Conservation (phyloP, 2,329 filamentous ascomycete species). For the Hymenoscyphus infarciens region DNA sequence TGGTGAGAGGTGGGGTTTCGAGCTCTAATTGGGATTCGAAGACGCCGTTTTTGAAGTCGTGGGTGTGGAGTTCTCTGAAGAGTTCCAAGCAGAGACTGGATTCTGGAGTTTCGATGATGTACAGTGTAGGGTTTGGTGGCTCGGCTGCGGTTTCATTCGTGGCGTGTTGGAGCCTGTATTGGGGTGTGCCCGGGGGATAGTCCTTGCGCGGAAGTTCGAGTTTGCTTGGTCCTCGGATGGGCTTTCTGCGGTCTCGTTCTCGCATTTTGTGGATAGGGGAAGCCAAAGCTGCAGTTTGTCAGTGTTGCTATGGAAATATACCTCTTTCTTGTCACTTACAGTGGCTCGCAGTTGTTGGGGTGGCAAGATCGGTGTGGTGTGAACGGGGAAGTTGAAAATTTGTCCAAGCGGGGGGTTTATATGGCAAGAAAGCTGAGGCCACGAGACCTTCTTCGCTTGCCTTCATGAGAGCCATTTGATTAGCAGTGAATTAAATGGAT, state of each 20-base stretch:
- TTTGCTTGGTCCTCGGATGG: background rate
- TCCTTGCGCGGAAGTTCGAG: background rate
- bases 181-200: background rate
- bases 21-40: background rate
- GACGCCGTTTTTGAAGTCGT: background rate
- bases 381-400: background rate
- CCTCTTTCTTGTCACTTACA: background rate
- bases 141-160: background rate
- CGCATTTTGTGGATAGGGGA: background rate
- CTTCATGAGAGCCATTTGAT: background rate
- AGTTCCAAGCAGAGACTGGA: background rate
- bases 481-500: background rate
- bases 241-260: background rate
- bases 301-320: background rate
- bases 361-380: background rate
- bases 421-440: background rate
- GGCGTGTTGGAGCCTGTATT: background rate
- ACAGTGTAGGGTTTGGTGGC: background rate
- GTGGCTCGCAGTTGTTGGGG: background rate
- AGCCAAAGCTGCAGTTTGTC: background rate
- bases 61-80: background rate
- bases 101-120: background rate
- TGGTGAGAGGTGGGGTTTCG: background rate
- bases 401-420: background rate
- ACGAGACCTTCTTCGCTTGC: background rate